These are phyloP conservation scores for Paulinella micropora DNA, from an alignment of 78 protist genomes.

Conservation along the genomic window DNA sequence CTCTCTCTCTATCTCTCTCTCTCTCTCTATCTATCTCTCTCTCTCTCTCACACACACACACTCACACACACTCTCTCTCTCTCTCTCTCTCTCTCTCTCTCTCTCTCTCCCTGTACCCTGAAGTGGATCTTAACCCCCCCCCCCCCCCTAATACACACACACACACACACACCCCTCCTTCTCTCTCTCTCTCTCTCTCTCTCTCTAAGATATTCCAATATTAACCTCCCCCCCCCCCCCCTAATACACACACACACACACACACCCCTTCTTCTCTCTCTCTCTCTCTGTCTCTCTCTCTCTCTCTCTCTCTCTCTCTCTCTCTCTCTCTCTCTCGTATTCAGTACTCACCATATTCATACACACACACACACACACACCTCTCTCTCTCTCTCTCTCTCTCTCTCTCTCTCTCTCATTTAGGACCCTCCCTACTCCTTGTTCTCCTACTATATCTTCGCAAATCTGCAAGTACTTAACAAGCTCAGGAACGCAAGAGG, in stretches of 20 bases:
- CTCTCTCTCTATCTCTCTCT: too few relatives aligned
- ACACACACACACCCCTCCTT: too few relatives aligned
- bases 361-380: too few relatives aligned
- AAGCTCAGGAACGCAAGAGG: slow-evolving; percentile 46
- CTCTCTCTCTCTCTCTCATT: background rate
- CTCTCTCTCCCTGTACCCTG: background rate
- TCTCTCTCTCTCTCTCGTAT: slow-evolving; percentile 8
- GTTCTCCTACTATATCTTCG: slow-evolving; percentile 71
- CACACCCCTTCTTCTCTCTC: background rate
- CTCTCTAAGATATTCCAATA: too few relatives aligned
- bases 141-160: too few relatives aligned
- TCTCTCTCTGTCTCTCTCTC: background rate
- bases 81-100: background rate
- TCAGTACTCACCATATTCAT: background rate
- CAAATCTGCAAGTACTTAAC: slow-evolving; percentile 74
- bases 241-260: too few relatives aligned
- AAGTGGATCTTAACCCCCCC: background rate
- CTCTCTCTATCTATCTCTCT: too few relatives aligned
- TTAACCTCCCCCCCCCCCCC: too few relatives aligned
- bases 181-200: too few relatives aligned
- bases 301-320: slow-evolving; percentile 22
- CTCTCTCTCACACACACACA: too few relatives aligned
- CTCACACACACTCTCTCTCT: background rate
- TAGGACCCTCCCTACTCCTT: slow-evolving; percentile 87
- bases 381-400: background rate